These are phyloP conservation scores for Epichloe gansuensis DNA, from an alignment of 2,329 filamentous ascomycete genomes.

Conservation along the genomic window DNA sequence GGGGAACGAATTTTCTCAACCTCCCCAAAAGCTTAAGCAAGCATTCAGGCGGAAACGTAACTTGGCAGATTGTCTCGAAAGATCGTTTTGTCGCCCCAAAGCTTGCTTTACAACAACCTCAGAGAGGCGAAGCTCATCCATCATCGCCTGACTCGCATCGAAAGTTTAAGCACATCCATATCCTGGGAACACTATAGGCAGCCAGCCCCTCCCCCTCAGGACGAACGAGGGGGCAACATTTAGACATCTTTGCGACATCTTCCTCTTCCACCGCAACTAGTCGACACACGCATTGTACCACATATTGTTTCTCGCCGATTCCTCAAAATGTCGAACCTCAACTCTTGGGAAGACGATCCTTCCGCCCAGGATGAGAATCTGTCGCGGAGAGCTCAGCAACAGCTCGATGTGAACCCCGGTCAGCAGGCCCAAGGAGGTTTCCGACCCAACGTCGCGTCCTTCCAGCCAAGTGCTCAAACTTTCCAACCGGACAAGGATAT, in stretches of 20 bases:
- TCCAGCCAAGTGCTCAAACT: constrained; percentile 57
- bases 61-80: neutral
- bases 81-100: constrained; percentile 3
- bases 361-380: constrained; percentile 67
- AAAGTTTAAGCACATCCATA: neutral
- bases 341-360: constrained; percentile 90
- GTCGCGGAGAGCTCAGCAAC: constrained; percentile 62
- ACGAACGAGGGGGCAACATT: constrained; percentile 2
- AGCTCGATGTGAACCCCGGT: constrained; percentile 56
- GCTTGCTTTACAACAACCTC: neutral
- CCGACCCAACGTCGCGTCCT: constrained; percentile 46
- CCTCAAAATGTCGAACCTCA: constrained; percentile 68
- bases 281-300: neutral
- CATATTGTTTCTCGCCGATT: neutral
- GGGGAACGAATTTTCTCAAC: constrained; percentile 30
- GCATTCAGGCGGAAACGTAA: constrained; percentile 7
- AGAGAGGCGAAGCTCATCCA: neutral
- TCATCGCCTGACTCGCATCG: neutral
- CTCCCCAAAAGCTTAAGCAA: constrained; percentile 9
- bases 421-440: constrained; percentile 32
- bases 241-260: constrained; percentile 1
- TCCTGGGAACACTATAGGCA: neutral
- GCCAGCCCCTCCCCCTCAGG: neutral
- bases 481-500: constrained; percentile 62
- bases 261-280: neutral